These are phyloP conservation scores for Insectozyma bohioensis DNA, from an alignment of 1,139 yeast species.

Conservation along the genomic window DNA sequence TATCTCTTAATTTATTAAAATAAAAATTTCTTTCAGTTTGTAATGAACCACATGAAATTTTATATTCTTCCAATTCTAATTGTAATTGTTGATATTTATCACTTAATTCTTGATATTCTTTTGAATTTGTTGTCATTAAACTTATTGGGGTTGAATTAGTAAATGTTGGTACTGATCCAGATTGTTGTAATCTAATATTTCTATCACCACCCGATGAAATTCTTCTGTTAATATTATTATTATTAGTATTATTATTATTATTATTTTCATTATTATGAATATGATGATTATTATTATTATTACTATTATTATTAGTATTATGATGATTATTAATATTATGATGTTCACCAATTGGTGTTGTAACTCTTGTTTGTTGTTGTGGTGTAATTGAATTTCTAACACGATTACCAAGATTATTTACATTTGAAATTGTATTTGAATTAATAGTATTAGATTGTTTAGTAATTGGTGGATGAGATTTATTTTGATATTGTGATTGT, in stretches of 20 bases:
- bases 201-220: background rate
- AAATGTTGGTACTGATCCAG: slow-evolving; percentile 6
- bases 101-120: slow-evolving; percentile 24
- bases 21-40: slow-evolving; percentile 78
- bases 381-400: slow-evolving; percentile 5
- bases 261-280: background rate
- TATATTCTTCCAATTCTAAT: slow-evolving; percentile 53
- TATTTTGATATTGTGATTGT: slow-evolving; percentile 2
- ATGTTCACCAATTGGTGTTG: slow-evolving; percentile 7
- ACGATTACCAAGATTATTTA: background rate
- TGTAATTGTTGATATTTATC: slow-evolving; percentile 40
- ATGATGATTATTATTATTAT: background rate
- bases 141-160: slow-evolving; percentile 1
- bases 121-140: slow-evolving; percentile 49
- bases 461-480: slow-evolving; percentile 2
- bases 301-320: background rate
- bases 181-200: background rate
- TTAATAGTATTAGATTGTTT: too few species aligned
- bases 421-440: too few species aligned
- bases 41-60: slow-evolving; percentile 35
- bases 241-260: too few species aligned
- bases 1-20: slow-evolving; percentile 83
- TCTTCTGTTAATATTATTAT: background rate
- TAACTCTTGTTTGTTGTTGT: slow-evolving; percentile 2
- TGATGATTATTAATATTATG: background rate